These are phyloP conservation scores for Clitopilus passeckerianus DNA, from an alignment of 768 basidiomycete species.

Conservation along the genomic window DNA sequence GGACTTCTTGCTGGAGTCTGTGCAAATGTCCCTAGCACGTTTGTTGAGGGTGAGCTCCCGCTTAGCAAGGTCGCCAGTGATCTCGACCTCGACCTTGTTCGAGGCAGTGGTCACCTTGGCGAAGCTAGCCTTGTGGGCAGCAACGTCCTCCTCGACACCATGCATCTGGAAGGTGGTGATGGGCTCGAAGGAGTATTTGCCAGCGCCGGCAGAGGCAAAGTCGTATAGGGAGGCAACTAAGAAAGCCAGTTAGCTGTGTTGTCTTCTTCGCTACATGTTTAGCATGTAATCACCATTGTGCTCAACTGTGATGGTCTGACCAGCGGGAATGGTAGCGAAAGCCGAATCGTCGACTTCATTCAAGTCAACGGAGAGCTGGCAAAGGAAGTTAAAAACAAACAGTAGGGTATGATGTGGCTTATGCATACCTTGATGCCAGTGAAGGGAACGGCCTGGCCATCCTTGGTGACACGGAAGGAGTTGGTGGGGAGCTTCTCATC, in stretches of 20 bases:
- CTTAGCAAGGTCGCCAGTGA: constrained; percentile 26
- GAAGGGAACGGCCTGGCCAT: constrained; percentile 31
- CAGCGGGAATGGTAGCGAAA: constrained; percentile 28
- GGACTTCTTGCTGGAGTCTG: constrained; percentile 20
- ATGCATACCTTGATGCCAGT: constrained; percentile 36
- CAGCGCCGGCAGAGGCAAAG: constrained; percentile 32
- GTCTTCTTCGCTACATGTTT: not conserved
- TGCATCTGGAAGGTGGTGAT: constrained; percentile 27
- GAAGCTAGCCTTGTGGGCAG: constrained; percentile 14
- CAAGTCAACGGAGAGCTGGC: constrained; percentile 31
- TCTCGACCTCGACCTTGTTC: constrained; percentile 22
- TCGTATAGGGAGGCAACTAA: constrained; percentile 34
- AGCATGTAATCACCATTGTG: constrained; percentile 24
- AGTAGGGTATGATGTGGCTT: not conserved
- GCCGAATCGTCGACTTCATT: constrained; percentile 18
- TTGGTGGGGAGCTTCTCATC: constrained; percentile 35
- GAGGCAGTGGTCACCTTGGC: constrained; percentile 18
- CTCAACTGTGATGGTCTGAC: constrained; percentile 27
- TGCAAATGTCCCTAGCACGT: constrained; percentile 30
- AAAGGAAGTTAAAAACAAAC: not conserved
- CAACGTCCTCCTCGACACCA: not conserved
- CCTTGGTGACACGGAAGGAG: constrained; percentile 37
- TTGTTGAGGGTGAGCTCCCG: constrained; percentile 23
- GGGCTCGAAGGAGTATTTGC: constrained; percentile 31
- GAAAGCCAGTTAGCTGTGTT: not conserved